These are phyloP conservation scores for Backusella liffmaniae DNA, from an alignment of 192 early-diverging fungal species.

Conservation along the genomic window DNA sequence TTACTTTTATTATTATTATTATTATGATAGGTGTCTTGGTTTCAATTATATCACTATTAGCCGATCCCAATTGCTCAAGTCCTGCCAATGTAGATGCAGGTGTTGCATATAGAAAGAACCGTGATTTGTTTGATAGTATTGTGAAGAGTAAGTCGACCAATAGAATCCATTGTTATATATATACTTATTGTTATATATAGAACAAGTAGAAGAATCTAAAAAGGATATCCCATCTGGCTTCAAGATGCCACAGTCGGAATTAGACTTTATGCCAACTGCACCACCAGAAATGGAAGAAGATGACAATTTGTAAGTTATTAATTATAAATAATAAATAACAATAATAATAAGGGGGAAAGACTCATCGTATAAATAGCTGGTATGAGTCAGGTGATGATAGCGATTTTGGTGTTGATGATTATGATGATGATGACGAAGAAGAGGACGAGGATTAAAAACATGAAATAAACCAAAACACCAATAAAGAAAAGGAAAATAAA, in stretches of 20 bases:
- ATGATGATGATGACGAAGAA: constrained; percentile 35
- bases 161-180: background rate
- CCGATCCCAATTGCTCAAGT: constrained; percentile 51
- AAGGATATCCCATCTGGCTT: constrained; percentile 48
- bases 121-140: constrained; percentile 34
- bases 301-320: constrained; percentile 35
- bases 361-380: constrained; percentile 17
- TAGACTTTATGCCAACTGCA: constrained; percentile 37
- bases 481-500: background rate
- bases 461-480: background rate
- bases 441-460: constrained; percentile 20
- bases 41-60: constrained; percentile 46
- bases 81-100: constrained; percentile 56
- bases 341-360: no score
- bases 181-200: constrained; percentile 16
- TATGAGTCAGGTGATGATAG: constrained; percentile 39
- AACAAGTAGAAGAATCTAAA: constrained; percentile 48
- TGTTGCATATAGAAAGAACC: constrained; percentile 46
- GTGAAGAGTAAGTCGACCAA: constrained; percentile 34
- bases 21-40: constrained; percentile 42
- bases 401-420: constrained; percentile 44
- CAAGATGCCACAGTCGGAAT: constrained; percentile 43
- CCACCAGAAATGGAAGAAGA: constrained; percentile 41
- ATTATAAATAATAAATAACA: background rate
- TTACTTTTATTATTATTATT: background rate